Evolutionary conservation across 805 yeast genomes (phyloP), one percentile per base, ranked within the genome.

Genomic region (Candida loeiensis): DNA sequence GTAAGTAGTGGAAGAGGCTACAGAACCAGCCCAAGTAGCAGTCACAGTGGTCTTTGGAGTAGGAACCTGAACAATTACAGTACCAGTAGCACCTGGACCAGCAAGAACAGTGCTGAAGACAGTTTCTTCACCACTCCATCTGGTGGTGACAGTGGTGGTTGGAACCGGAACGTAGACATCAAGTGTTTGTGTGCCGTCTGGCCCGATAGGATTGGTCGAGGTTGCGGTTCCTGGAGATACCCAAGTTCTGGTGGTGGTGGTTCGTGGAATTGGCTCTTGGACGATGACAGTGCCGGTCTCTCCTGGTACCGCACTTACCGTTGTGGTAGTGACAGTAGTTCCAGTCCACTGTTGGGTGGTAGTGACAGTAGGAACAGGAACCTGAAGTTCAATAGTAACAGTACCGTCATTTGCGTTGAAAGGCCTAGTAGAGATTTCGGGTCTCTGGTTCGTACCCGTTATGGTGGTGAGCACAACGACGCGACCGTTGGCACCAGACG

Each of bases 311-410:
- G 39, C 21, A 5, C 59, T 57, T 13, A 51, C 52, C 16, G 43
- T 44, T 14, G 54, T 56, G 15, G 41, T 50, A 18, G 50, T 53
- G 2, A 59, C 54, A 36, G 35, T 46, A 9, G 59, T 56, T 16
- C 44, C 46, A 6, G 40, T 39, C 15, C 45, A 22, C 12, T 14
- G 30, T 4, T 5, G 4, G 12, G 40, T 37, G 14, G 36, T 37
- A 9, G 36, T 37, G 5, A 22, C 32, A 20, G 35, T 32, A 5
- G 34, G 39, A 28, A 20, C 16, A 7, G 53, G 51, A 15, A 39
- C 40, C 7, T 40, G 44, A 17, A 48, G 46, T n/a, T 37, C 28
- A 7, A 46, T 46, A 20, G 52, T 24, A 15, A 34, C 41, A 20
- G 38, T 41, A 4, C 49, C 51, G 4, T 15, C 25, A 12, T 19